Evolutionary conservation across 78 protist genomes (phyloP).

Genomic region (Bigelowiella natans): DNA sequence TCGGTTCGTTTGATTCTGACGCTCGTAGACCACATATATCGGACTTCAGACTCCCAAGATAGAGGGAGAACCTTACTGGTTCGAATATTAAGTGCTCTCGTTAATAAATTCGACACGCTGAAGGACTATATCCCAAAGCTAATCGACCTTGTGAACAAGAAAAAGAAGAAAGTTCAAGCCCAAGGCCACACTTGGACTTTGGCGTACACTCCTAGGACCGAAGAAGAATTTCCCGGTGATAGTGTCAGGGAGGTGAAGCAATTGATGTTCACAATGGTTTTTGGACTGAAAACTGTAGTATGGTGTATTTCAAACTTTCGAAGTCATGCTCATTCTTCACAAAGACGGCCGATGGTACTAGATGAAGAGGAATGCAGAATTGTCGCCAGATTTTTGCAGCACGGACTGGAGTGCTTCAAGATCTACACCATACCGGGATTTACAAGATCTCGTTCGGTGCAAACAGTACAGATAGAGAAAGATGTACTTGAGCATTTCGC

Average conservation of each 20-base stretch:
- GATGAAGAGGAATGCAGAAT: conserved; percentile 33
- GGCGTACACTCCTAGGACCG: not conserved
- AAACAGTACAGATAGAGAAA: conserved; percentile 17
- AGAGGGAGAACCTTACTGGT: conserved; percentile 43
- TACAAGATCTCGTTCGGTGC: not conserved
- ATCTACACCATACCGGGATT: conserved; percentile 13
- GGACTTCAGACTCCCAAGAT: conserved; percentile 2
- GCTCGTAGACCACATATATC: conserved; percentile 64
- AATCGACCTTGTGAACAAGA: not conserved
- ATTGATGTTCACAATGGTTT: conserved; percentile 55
- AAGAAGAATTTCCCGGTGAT: not conserved
- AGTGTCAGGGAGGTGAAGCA: conserved; percentile 22
- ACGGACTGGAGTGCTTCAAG: conserved; percentile 54
- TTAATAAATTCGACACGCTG: conserved; percentile 56
- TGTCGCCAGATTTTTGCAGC: conserved; percentile 35
- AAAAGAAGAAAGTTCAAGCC: not conserved
- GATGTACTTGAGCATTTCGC: conserved; percentile 64
- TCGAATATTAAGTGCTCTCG: conserved; percentile 52
- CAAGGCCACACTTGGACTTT: not conserved
- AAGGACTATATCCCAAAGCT: conserved; percentile 41
- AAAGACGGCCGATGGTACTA: not conserved
- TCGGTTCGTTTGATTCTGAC: conserved; percentile 66
- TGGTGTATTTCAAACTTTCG: conserved; percentile 47
- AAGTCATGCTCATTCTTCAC: not conserved
- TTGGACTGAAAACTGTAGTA: conserved; percentile 65